Evolutionary conservation across 331 rosid genomes (phyloP).

Genomic region (Pyracantha coccinea): DNA sequence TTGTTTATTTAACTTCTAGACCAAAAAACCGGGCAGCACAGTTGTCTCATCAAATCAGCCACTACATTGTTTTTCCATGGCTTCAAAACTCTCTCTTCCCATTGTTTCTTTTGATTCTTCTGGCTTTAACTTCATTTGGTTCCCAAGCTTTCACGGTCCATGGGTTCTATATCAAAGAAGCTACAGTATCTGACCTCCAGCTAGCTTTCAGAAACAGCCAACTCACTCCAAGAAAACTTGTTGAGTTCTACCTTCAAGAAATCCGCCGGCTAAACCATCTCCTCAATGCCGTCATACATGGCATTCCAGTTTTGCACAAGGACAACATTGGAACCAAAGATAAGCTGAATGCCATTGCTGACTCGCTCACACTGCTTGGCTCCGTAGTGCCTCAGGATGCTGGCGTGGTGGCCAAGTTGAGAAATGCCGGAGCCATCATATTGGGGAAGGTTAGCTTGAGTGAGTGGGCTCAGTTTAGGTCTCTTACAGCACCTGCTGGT

Average conservation of each 20-base stretch:
- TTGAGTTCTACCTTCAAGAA: slow-evolving; percentile 37
- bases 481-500: slow-evolving; percentile 14
- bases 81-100: not conserved
- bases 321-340: slow-evolving; percentile 26
- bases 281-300: slow-evolving; percentile 41
- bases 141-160: not conserved
- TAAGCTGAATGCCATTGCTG: slow-evolving; percentile 23
- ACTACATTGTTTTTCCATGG: slow-evolving; percentile 9
- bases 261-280: slow-evolving; percentile 38
- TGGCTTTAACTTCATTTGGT: not conserved
- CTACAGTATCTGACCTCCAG: slow-evolving; percentile 25
- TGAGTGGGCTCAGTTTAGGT: slow-evolving; percentile 23
- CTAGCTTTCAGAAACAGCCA: slow-evolving; percentile 27
- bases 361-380: slow-evolving; percentile 17
- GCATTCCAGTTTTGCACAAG: slow-evolving; percentile 24
- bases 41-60: too few relatives aligned
- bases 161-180: slow-evolving; percentile 15
- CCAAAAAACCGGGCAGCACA: not conserved
- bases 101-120: slow-evolving; percentile 1
- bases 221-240: slow-evolving; percentile 31
- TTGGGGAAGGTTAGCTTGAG: slow-evolving; percentile 28
- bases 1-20: not conserved
- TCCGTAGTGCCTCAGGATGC: slow-evolving; percentile 20
- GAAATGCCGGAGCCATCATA: slow-evolving; percentile 21
- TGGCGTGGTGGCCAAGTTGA: slow-evolving; percentile 17